Conservation (phyloP, 768 basidiomycete genomes). For the Cyclocybe cylindracea region DNA sequence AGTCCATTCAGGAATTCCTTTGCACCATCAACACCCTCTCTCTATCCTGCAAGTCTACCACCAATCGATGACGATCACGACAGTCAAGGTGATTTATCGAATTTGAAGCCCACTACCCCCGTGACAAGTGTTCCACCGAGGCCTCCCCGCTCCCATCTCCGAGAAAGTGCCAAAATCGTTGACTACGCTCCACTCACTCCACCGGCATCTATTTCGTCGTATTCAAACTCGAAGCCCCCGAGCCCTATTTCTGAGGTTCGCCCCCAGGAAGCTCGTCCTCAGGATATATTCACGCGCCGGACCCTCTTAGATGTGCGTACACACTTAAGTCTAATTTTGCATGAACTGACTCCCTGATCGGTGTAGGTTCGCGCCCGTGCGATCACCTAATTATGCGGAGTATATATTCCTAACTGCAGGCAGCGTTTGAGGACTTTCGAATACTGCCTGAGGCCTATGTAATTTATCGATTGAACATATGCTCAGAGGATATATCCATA, state of each 20-base stretch:
- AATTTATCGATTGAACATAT: too few species aligned
- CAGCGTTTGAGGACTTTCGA: too few species aligned
- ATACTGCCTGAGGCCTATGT: too few species aligned
- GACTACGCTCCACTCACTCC: slow-evolving; percentile 40
- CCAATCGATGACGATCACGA: slow-evolving; percentile 30
- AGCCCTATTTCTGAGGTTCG: slow-evolving; percentile 20
- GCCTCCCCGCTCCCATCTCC: slow-evolving; percentile 29
- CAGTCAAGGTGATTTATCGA: not conserved
- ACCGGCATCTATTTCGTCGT: slow-evolving; percentile 40
- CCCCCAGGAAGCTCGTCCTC: slow-evolving; percentile 17
- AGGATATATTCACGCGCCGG: slow-evolving; percentile 29
- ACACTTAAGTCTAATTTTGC: too few species aligned
- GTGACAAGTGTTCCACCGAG: slow-evolving; percentile 22
- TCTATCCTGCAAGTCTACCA: slow-evolving; percentile 48
- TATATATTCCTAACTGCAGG: too few species aligned
- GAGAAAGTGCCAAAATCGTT: slow-evolving; percentile 21
- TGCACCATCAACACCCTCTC: slow-evolving; percentile 49
- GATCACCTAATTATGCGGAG: slow-evolving; percentile 3
- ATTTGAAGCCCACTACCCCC: not conserved
- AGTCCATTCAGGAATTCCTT: slow-evolving; percentile 27
- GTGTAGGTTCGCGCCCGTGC: slow-evolving; percentile 16
- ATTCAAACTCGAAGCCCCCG: slow-evolving; percentile 24
- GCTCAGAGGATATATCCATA: too few species aligned
- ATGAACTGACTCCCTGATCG: not conserved
- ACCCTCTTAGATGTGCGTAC: slow-evolving; percentile 40